Conservation (phyloP, 2,329 filamentous ascomycete species). For the Gaeumannomyces tritici region DNA sequence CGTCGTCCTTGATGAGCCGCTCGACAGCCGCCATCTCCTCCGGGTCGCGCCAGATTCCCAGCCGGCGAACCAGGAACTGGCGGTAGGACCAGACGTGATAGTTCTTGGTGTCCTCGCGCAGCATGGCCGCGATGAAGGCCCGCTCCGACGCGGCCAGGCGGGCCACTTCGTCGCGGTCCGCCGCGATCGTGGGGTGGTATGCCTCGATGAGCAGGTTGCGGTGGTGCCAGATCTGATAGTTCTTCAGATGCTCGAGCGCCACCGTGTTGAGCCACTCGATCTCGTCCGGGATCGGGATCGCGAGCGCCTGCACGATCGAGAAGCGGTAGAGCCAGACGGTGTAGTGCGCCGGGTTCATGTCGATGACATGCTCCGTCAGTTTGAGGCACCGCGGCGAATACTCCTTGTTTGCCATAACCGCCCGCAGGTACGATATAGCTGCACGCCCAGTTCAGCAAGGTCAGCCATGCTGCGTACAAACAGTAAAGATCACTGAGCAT, state of each 20-base stretch:
- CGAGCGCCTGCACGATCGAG: conserved; percentile 60
- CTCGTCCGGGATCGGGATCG: conserved; percentile 59
- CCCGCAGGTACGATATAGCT: conserved; percentile 88
- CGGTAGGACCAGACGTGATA: conserved; percentile 98
- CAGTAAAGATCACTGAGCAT: not conserved
- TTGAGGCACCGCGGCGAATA: conserved; percentile 66
- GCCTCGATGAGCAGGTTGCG: conserved; percentile 55
- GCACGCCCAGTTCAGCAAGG: not conserved
- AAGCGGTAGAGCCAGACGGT: conserved; percentile 97
- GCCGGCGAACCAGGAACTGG: conserved; percentile 55
- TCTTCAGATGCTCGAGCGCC: conserved; percentile 79
- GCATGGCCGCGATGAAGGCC: conserved; percentile 70
- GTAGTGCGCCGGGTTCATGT: conserved; percentile 93
- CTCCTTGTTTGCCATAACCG: conserved; percentile 85
- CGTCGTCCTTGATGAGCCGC: conserved; percentile 63
- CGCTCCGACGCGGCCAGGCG: conserved; percentile 57
- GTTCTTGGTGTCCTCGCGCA: conserved; percentile 84
- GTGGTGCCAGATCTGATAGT: conserved; percentile 95
- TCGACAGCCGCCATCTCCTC: conserved; percentile 67
- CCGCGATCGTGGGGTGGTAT: conserved; percentile 50
- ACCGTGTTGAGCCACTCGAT: conserved; percentile 79
- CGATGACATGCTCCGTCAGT: conserved; percentile 83
- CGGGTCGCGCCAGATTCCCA: conserved; percentile 49
- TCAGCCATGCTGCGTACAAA: not conserved
- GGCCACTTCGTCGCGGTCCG: conserved; percentile 43